These are phyloP conservation scores for Immersiporthe knoxdaviesiana DNA, from an alignment of 2,329 filamentous ascomycete genomes.

Conservation along the genomic window DNA sequence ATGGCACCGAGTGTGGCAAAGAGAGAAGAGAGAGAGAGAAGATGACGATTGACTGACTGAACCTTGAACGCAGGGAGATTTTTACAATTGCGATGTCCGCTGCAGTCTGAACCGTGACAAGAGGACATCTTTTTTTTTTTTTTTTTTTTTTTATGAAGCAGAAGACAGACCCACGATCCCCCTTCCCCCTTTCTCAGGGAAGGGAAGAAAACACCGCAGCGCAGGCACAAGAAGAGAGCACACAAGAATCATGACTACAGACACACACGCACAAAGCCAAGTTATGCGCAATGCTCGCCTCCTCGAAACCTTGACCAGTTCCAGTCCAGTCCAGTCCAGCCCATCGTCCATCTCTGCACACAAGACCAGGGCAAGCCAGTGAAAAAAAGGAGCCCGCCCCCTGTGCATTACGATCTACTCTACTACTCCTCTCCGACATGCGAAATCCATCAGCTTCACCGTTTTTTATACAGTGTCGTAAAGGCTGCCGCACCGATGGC, in stretches of 20 bases:
- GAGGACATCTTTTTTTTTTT: not conserved
- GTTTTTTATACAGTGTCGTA: constrained; percentile 4
- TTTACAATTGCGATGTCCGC: not conserved
- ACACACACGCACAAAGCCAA: not conserved
- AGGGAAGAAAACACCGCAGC: not conserved
- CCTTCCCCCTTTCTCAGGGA: not conserved
- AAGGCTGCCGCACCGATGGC: constrained; percentile 19
- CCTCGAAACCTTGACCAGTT: not conserved
- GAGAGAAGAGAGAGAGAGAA: too few species aligned
- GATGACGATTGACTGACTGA: not conserved
- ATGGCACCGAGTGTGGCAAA: not conserved
- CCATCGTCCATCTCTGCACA: not conserved
- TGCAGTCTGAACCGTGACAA: not conserved
- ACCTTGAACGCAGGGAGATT: not conserved
- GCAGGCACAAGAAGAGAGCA: not conserved
- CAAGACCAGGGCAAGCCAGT: not conserved
- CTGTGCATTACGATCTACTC: not conserved
- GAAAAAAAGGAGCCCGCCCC: not conserved
- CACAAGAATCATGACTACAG: not conserved
- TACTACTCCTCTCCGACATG: not conserved
- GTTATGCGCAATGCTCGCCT: not conserved
- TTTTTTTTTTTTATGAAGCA: too few species aligned
- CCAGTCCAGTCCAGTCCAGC: not conserved
- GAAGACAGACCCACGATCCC: not conserved
- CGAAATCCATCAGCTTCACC: not conserved